phyloP scores from a whole-genome alignment of 2,329 filamentous ascomycete genomes.

The Trichoderma cornu-damae region DNA sequence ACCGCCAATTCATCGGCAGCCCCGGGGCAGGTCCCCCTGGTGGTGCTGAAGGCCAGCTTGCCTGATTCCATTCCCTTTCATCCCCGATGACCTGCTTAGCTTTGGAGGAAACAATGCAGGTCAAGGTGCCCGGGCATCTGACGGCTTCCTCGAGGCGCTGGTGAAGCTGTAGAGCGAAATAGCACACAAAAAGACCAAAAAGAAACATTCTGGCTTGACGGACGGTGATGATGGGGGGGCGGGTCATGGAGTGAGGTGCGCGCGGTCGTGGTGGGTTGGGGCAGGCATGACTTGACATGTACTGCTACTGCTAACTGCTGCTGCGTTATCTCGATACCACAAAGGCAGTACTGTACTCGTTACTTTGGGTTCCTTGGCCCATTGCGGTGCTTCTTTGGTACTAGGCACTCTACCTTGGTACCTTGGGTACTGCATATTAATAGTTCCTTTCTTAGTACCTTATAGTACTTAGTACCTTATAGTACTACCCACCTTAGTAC shows the following conservation, averaged over 20 bases:
- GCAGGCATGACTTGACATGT: background rate
- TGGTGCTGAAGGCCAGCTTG: slow-evolving; percentile 5
- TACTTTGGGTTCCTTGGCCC: too few relatives aligned
- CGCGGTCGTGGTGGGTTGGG: background rate
- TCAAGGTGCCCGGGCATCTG: background rate
- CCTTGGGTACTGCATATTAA: too few relatives aligned
- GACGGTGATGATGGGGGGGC: background rate
- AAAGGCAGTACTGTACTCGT: too few relatives aligned
- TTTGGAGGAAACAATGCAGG: background rate
- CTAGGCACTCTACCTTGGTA: too few relatives aligned
- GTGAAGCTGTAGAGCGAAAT: slow-evolving; percentile 4
- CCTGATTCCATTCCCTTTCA: background rate
- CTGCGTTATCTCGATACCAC: too few relatives aligned
- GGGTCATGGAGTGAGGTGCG: background rate
- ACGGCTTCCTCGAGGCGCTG: background rate
- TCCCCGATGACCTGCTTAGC: background rate
- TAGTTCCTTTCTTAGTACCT: too few relatives aligned
- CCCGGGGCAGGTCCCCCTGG: slow-evolving; percentile 11
- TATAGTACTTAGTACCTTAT: too few relatives aligned
- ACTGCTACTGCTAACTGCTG: background rate
- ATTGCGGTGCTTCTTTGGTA: too few relatives aligned
- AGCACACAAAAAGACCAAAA: background rate
- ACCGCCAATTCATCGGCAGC: slow-evolving; percentile 45
- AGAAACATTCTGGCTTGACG: background rate
- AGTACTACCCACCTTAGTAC: too few relatives aligned